Percentiles rank a stretch among this genome's conserved stretches.
Conservation (phyloP, 2,329 filamentous ascomycete genomes). For the Fusarium haematococcum region DNA sequence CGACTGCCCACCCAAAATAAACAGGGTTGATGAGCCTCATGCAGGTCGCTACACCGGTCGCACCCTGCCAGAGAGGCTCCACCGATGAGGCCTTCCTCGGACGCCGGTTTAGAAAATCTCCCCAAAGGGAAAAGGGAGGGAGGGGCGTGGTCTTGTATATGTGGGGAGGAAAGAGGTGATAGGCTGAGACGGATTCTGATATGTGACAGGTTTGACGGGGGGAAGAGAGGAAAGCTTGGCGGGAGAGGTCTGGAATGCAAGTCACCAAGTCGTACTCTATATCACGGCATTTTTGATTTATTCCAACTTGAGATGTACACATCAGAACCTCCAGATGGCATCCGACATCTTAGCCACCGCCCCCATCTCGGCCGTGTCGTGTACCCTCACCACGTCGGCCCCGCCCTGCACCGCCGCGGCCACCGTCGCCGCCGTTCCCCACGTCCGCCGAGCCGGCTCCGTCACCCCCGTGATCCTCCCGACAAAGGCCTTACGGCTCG, state of each 20-base stretch:
- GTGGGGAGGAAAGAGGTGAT: neutral
- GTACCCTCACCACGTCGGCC: slow-evolving; percentile 91
- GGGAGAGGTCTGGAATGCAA: neutral
- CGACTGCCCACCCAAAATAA: neutral
- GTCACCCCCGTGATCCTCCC: slow-evolving; percentile 82
- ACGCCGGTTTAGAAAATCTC: slow-evolving; percentile 18
- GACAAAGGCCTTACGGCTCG: slow-evolving; percentile 90
- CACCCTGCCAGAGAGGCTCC: slow-evolving; percentile 20
- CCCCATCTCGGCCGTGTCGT: slow-evolving; percentile 89
- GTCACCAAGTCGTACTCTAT: neutral
- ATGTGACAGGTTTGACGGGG: slow-evolving; percentile 20
- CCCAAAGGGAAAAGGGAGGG: neutral
- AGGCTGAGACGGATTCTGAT: slow-evolving; percentile 17
- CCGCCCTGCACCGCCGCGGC: slow-evolving; percentile 87
- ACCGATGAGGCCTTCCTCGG: slow-evolving; percentile 34
- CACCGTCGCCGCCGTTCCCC: slow-evolving; percentile 91
- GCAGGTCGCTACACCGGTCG: slow-evolving; percentile 30
- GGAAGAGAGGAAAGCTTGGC: neutral
- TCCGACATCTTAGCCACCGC: slow-evolving; percentile 89
- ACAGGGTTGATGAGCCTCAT: slow-evolving; percentile 29
- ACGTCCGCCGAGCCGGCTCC: slow-evolving; percentile 76
- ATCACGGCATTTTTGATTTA: neutral
- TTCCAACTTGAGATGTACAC: neutral
- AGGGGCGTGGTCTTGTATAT: neutral
- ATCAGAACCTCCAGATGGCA: slow-evolving; percentile 78